These are phyloP conservation scores for Apophysomyces trapeziformis DNA, from an alignment of 371 early-diverging fungal species.

Conservation along the genomic window DNA sequence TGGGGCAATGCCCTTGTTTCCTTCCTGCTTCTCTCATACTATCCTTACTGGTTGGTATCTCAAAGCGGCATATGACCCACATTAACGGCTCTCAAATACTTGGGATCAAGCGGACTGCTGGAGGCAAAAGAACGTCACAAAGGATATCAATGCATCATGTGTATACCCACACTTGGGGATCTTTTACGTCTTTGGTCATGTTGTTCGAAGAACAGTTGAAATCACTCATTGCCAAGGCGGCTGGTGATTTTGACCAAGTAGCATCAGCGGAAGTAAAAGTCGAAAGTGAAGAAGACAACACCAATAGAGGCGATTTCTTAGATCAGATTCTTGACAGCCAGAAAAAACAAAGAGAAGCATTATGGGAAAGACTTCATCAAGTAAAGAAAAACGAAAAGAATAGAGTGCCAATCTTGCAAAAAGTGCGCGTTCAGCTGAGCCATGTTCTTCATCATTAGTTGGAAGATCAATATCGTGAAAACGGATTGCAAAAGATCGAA, in stretches of 20 bases:
- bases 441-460: conserved; percentile 8
- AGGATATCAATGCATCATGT: too few species aligned
- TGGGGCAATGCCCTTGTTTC: too few species aligned
- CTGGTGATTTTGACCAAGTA: conserved; percentile 33
- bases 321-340: conserved; percentile 32
- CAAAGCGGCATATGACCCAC: too few species aligned
- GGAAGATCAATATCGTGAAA: conserved; percentile 19
- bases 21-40: too few species aligned
- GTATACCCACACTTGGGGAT: too few species aligned
- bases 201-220: conserved; percentile 24
- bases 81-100: too few species aligned
- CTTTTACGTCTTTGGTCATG: conserved; percentile 9
- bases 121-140: too few species aligned
- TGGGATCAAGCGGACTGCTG: too few species aligned
- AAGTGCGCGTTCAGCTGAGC: too few species aligned
- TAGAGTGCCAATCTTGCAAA: neutral
- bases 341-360: conserved; percentile 24
- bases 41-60: too few species aligned
- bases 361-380: conserved; percentile 40
- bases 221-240: conserved; percentile 35
- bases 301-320: conserved; percentile 25
- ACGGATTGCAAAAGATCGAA: conserved; percentile 10
- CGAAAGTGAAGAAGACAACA: conserved; percentile 34
- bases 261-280: conserved; percentile 26
- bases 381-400: conserved; percentile 12